phyloP scores from a whole-genome alignment of 345 rosid genomes.

The Firmiana major region DNA sequence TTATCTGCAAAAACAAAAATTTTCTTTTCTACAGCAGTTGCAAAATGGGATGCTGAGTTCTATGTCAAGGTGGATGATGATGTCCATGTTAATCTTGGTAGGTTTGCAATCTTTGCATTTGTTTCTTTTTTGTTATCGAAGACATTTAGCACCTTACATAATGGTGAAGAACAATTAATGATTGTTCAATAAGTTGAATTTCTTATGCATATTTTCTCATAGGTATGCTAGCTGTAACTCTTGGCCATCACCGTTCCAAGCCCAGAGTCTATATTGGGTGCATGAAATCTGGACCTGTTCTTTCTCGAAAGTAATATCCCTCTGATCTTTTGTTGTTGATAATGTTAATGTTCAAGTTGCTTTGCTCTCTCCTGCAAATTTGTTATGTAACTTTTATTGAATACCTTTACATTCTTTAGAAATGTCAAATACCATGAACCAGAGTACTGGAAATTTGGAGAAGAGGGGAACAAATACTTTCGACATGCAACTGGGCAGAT shows the following conservation, averaged over 20 bases:
- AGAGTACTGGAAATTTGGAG: constrained; percentile 98
- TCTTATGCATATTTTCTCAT: constrained; percentile 11
- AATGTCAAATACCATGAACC: constrained; percentile 96
- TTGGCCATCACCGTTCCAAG: constrained; percentile 82
- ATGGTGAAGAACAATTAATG: not conserved
- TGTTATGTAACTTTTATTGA: not conserved
- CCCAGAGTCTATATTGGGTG: constrained; percentile 94
- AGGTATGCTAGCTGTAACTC: constrained; percentile 90
- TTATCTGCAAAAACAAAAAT: constrained; percentile 94
- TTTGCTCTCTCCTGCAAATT: not conserved
- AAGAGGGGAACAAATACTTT: constrained; percentile 88
- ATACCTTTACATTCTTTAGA: constrained; percentile 34
- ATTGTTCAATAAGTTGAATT: not conserved
- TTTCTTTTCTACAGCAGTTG: constrained; percentile 87
- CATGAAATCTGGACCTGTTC: constrained; percentile 99
- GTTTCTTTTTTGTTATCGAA: not conserved
- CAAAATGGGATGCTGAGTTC: constrained; percentile 89
- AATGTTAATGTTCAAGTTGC: constrained; percentile 4
- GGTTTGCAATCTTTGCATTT: not conserved
- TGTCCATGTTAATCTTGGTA: constrained; percentile 97
- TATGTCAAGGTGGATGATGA: constrained; percentile 97
- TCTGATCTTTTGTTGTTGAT: not conserved
- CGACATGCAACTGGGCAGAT: constrained; percentile 98
- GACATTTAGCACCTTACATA: not conserved
- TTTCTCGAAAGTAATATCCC: constrained; percentile 65